A percentile compares a stretch with the other conserved stretches of the same genome.
Conservation (phyloP, 2,329 filamentous ascomycete species). For the Alternaria infectoria region DNA sequence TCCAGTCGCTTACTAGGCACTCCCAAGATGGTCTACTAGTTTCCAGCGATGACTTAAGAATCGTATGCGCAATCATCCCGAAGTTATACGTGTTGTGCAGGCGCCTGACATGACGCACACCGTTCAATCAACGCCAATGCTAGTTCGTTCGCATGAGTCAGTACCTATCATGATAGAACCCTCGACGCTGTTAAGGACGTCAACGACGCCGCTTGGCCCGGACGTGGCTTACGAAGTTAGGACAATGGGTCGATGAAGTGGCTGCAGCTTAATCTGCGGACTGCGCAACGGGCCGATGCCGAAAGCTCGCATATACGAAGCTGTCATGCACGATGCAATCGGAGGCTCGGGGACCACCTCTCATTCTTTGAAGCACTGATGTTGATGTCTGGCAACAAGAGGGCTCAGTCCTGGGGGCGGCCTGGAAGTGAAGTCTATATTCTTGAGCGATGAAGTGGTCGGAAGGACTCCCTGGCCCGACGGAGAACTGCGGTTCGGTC, state of each 20-base stretch:
- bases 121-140: not conserved
- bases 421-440: not conserved
- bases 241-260: not conserved
- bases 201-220: not conserved
- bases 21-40: not conserved
- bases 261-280: not conserved
- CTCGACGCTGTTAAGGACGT: not conserved
- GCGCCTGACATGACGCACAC: not conserved
- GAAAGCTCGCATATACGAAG: not conserved
- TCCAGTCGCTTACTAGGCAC: not conserved
- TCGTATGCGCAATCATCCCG: not conserved
- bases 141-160: not conserved
- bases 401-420: not conserved
- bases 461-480: not conserved
- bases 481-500: not conserved
- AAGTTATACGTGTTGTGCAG: not conserved
- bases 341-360: not conserved
- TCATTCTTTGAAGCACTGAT: not conserved
- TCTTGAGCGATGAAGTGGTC: not conserved
- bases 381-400: not conserved
- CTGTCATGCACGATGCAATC: not conserved
- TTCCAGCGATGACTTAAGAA: not conserved
- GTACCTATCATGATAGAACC: not conserved
- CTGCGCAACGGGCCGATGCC: not conserved
- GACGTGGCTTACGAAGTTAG: not conserved